Percentiles rank a stretch among this genome's conserved stretches.
Evolutionary conservation across 2,329 filamentous ascomycete species (phyloP).

Genomic region (Cytospora piceae): DNA sequence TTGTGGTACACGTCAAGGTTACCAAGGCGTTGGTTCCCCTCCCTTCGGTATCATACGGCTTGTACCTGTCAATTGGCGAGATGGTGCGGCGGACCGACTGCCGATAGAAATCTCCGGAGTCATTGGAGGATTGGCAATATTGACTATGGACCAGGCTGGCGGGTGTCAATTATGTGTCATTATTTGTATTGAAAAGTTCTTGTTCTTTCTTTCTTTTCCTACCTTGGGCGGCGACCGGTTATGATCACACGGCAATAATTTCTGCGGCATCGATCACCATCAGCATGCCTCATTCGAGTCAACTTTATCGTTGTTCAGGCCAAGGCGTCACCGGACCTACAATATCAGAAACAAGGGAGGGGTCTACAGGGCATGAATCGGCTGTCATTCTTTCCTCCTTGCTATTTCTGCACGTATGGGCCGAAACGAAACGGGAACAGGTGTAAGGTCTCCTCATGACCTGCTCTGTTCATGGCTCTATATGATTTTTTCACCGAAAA

Average conservation of each 20-base stretch:
- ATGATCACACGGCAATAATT: constrained; percentile 3
- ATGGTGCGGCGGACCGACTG: neutral
- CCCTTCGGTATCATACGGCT: neutral
- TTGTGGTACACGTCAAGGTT: neutral
- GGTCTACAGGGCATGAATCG: constrained; percentile 3
- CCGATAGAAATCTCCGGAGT: neutral
- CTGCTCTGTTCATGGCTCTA: neutral
- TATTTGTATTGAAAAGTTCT: neutral
- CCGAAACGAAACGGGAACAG: constrained; percentile 10
- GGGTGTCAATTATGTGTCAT: neutral
- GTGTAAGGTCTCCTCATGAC: neutral
- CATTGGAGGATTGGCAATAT: neutral
- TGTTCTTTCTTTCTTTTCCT: neutral
- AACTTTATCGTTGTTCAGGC: constrained; percentile 1
- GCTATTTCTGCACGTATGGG: neutral
- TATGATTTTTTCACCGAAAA: constrained; percentile 10
- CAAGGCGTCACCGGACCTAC: constrained; percentile 22
- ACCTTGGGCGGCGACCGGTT: neutral
- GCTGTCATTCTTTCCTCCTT: neutral
- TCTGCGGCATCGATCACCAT: neutral
- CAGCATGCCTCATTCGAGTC: neutral
- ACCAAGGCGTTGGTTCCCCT: neutral
- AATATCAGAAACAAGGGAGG: constrained; percentile 15
- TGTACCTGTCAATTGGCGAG: neutral
- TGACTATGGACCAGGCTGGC: neutral